Conservation (phyloP, 2,329 filamentous ascomycete species). For the Dactylellina leptospora region DNA sequence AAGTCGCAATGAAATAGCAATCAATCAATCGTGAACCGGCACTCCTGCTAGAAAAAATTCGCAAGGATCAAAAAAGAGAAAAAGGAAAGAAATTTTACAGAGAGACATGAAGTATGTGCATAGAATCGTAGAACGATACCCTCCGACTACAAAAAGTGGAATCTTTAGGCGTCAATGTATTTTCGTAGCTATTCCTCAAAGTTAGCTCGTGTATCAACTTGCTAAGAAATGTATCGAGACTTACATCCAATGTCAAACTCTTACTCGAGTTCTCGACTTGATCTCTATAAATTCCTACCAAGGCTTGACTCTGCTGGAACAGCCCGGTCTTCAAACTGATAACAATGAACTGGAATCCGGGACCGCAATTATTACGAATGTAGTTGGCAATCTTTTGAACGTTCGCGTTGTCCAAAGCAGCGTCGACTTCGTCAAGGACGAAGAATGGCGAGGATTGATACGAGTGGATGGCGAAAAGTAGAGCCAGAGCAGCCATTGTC, state of each 20-base stretch:
- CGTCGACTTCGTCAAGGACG: slow-evolving; percentile 96
- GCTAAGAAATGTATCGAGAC: slow-evolving; percentile 59
- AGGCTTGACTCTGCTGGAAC: slow-evolving; percentile 94
- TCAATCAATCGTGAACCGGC: slow-evolving; percentile 19
- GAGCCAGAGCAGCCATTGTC: slow-evolving; percentile 95
- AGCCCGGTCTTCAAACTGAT: slow-evolving; percentile 94
- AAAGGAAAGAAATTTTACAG: neutral
- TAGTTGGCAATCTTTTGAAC: slow-evolving; percentile 97
- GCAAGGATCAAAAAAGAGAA: slow-evolving; percentile 3
- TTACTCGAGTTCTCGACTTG: slow-evolving; percentile 92
- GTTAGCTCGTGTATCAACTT: neutral
- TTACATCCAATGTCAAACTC: slow-evolving; percentile 93
- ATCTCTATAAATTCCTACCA: slow-evolving; percentile 95
- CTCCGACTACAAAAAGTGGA: neutral
- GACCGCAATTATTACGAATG: slow-evolving; percentile 89
- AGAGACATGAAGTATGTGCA: slow-evolving; percentile 36
- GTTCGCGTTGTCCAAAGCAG: slow-evolving; percentile 96
- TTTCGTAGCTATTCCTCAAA: slow-evolving; percentile 29
- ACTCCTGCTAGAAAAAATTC: slow-evolving; percentile 10
- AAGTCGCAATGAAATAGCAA: slow-evolving; percentile 3
- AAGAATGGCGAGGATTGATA: slow-evolving; percentile 98
- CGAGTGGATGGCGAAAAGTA: slow-evolving; percentile 94
- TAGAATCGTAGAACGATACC: slow-evolving; percentile 35
- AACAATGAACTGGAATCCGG: slow-evolving; percentile 99
- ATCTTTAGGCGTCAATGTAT: slow-evolving; percentile 40